These are phyloP conservation scores for Yamadazyma paraphyllophila DNA, from an alignment of 805 yeast species.

Conservation along the genomic window DNA sequence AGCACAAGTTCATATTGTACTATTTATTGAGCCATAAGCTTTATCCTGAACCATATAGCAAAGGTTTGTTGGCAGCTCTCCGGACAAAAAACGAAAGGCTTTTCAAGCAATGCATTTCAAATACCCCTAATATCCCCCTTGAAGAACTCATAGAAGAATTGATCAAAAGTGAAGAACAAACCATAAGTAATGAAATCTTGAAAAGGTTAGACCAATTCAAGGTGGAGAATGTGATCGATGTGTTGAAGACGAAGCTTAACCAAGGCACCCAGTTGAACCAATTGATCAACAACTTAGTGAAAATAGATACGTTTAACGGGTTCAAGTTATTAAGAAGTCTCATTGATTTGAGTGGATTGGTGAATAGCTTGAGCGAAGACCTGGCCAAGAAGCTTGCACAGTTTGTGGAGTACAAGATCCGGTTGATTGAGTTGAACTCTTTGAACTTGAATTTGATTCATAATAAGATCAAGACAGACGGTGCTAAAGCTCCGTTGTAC, in stretches of 20 bases:
- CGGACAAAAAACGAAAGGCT: conserved; percentile 52
- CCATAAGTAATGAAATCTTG: conserved; percentile 65
- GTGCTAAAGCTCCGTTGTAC: conserved; percentile 52
- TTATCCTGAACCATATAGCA: conserved; percentile 62
- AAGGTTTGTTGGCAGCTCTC: conserved; percentile 54
- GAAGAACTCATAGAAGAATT: conserved; percentile 63
- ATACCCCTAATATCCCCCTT: conserved; percentile 69
- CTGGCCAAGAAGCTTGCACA: conserved; percentile 45
- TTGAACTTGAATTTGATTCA: conserved; percentile 46
- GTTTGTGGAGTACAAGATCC: conserved; percentile 48
- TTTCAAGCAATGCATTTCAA: conserved; percentile 76
- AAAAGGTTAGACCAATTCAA: conserved; percentile 67
- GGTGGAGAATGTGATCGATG: conserved; percentile 53
- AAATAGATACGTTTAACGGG: conserved; percentile 48
- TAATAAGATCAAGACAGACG: conserved; percentile 18
- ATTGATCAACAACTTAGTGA: conserved; percentile 33
- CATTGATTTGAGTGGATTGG: conserved; percentile 71
- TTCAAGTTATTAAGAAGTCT: conserved; percentile 62
- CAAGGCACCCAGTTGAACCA: conserved; percentile 32
- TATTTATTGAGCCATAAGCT: conserved; percentile 86
- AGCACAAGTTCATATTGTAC: conserved; percentile 52
- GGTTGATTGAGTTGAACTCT: conserved; percentile 40
- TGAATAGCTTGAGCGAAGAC: conserved; percentile 47
- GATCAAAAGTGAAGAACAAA: conserved; percentile 50
- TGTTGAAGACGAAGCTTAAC: conserved; percentile 35